Conservation (phyloP, 371 early-diverging fungal genomes). For the Basidiobolus meristosporus region DNA sequence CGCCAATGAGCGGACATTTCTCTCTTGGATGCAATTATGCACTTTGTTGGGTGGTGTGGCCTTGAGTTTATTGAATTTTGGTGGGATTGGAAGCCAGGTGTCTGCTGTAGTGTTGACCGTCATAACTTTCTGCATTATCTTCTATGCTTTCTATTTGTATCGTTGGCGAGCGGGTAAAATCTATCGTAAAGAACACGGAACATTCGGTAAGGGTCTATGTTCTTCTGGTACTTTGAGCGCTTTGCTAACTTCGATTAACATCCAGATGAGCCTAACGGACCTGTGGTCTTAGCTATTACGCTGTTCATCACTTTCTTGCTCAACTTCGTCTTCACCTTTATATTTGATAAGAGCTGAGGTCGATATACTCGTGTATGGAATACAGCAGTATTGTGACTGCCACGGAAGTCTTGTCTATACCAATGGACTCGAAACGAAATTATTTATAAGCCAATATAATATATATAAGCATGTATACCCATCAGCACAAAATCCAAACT, state of each 20-base stretch:
- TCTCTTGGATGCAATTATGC: constrained; percentile 55
- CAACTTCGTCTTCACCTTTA: constrained; percentile 22
- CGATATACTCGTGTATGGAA: not conserved
- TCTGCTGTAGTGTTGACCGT: constrained; percentile 61
- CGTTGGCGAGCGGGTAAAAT: constrained; percentile 84
- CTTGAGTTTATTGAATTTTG: constrained; percentile 54
- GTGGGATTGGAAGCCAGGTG: constrained; percentile 49
- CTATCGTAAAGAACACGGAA: constrained; percentile 41
- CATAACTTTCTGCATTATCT: constrained; percentile 58
- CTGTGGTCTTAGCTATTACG: constrained; percentile 69
- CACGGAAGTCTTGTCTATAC: not conserved
- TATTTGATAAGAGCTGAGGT: not conserved
- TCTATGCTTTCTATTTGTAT: constrained; percentile 82
- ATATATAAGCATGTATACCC: too few species aligned
- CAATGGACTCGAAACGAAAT: not conserved
- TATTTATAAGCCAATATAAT: not conserved
- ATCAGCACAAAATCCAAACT: too few species aligned
- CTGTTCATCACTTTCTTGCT: constrained; percentile 70
- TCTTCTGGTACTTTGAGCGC: too few species aligned
- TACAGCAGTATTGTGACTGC: not conserved
- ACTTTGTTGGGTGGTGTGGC: constrained; percentile 43
- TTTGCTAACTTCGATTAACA: too few species aligned
- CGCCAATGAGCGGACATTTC: constrained; percentile 93
- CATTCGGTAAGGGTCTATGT: too few species aligned
- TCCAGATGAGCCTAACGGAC: constrained; percentile 55